These are phyloP conservation scores for Trichosporon sp. DNA, from an alignment of 1,284 basidiomycete genomes.

Conservation along the genomic window DNA sequence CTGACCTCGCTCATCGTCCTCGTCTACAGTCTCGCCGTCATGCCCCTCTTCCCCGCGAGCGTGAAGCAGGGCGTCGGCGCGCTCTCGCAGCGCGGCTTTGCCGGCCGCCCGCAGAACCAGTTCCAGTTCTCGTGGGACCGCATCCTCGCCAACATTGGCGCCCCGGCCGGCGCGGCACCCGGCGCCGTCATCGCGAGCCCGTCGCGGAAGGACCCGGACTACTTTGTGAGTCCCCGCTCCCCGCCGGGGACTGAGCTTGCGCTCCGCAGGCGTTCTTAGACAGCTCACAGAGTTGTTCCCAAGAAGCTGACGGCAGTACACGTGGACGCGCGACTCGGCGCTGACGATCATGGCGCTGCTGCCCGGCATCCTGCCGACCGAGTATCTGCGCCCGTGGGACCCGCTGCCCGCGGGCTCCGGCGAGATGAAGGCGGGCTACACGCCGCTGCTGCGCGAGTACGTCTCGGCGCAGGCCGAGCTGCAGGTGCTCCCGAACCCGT, in stretches of 20 bases:
- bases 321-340: slow-evolving; percentile 53
- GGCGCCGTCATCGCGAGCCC: slow-evolving; percentile 52
- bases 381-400: slow-evolving; percentile 26
- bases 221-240: slow-evolving; percentile 44
- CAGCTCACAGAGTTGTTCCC: background rate
- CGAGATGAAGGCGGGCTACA: background rate
- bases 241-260: too few species aligned
- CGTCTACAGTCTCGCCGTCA: background rate
- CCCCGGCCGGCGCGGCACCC: slow-evolving; percentile 39
- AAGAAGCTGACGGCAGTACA: slow-evolving; percentile 38
- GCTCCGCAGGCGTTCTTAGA: too few species aligned
- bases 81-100: background rate
- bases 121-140: slow-evolving; percentile 20
- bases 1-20: background rate
- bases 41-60: background rate
- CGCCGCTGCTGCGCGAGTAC: slow-evolving; percentile 30
- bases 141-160: slow-evolving; percentile 43
- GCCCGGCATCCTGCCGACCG: slow-evolving; percentile 27
- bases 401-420: background rate
- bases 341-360: slow-evolving; percentile 43
- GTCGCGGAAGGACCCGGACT: slow-evolving; percentile 48
- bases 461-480: slow-evolving; percentile 42
- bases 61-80: background rate
- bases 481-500: slow-evolving; percentile 49
- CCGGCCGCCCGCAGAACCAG: slow-evolving; percentile 8